Base-by-base conservation (phyloP, 768 basidiomycete species). In the Rossbeevera mucosa region DNA sequence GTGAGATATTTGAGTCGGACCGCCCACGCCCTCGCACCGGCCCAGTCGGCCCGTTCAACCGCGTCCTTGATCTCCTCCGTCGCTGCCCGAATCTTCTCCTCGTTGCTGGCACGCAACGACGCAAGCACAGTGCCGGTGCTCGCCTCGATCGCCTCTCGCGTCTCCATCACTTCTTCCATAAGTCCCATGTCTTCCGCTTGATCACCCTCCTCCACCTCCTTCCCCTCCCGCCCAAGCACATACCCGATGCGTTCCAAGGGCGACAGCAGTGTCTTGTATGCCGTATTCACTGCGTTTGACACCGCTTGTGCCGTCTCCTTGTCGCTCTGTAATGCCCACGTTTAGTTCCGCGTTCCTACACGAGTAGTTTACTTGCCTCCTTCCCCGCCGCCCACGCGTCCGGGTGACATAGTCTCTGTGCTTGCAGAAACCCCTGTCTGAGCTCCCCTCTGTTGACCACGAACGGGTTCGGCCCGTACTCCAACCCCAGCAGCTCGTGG, bases 331-430 rank as follows among this genome's bases (percentile, higher is more conserved):
- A 14, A 52, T 53, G 42, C 44, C 26, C 41, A 22, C n/a, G 24
- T 7, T 57, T 53, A 59, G 59, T 46, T 38, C 5, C 20, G 9
- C n/a, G 52, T 57, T 24, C 33, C 28, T 24, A 29, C 20, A n/a
- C 14, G 42, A 51, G 45, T 48, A 54, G 28, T 29, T n/a, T 54
- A 43, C 53, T 48, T 57, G 87, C 88, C 54, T 78, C 68, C 51
- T 82, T 82, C 62, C 80, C 77, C 26, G 81, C 78, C 29, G 83
- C 78, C 86, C 89, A 95, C 12, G 83, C 76, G 66, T 97, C 94
- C 0, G 94, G 94, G 72, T 97, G 94, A 47, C 90, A 83, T 20
- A 81, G 72, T 20, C 82, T 76, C 64, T 95, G 94, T 3, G 87
- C 80, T 43, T 78, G 72, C 29, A 87, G 73, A 65, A 91, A 94